Conservation (phyloP, 169 alveolate genomes). For the Cryptosporidium parvum region DNA sequence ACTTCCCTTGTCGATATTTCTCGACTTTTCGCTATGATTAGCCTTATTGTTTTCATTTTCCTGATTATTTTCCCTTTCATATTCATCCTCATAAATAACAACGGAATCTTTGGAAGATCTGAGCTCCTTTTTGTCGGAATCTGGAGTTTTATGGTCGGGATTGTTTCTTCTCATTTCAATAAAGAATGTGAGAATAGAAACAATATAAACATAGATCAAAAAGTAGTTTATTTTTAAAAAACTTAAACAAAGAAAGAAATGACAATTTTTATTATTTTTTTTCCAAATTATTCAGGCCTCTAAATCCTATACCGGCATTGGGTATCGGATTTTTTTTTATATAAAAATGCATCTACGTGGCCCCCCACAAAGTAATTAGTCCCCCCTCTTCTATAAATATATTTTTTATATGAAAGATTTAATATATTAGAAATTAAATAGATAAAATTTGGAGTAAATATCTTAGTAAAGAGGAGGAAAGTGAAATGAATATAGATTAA, state of each 20-base stretch:
- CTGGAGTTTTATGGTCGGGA: background rate
- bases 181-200: slow-evolving; percentile 47
- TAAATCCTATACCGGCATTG: slow-evolving; percentile 7
- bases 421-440: too few relatives aligned
- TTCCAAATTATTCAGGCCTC: background rate
- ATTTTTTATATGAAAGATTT: too few relatives aligned
- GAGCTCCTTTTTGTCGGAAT: background rate
- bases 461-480: background rate
- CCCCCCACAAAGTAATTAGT: background rate
- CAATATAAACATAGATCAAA: slow-evolving; percentile 23
- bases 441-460: too few relatives aligned
- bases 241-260: background rate
- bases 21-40: background rate
- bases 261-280: background rate
- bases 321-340: background rate
- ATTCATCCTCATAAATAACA: background rate
- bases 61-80: background rate
- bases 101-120: slow-evolving; percentile 3
- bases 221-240: slow-evolving; percentile 35
- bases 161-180: slow-evolving; percentile 35
- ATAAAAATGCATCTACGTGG: background rate
- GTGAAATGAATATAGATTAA: background rate
- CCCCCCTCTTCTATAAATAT: background rate
- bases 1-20: background rate
- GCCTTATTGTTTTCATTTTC: background rate